Conservation (phyloP, 352 stramenopile species). For the Phytopythium cucurbitacearum region DNA sequence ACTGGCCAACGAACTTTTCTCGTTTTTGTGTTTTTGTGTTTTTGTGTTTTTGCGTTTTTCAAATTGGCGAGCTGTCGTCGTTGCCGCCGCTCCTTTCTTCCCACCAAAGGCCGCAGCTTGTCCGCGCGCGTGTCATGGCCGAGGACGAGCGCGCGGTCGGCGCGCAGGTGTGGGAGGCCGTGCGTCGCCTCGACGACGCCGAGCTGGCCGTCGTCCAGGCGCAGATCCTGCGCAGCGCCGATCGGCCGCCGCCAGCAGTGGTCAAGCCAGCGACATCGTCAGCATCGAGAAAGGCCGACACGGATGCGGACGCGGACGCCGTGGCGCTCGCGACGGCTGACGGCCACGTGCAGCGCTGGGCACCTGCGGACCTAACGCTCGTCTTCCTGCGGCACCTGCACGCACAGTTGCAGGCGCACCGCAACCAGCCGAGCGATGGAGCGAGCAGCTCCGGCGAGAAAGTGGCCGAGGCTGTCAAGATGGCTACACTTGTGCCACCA, state of each 20-base stretch:
- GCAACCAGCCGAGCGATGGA: not conserved
- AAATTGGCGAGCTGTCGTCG: too few species aligned
- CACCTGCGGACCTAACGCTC: conserved; percentile 18
- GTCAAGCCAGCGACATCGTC: conserved; percentile 5
- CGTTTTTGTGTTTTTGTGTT: too few species aligned
- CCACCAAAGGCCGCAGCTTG: too few species aligned
- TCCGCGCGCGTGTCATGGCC: not conserved
- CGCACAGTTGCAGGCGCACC: conserved; percentile 11
- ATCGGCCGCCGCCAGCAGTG: too few species aligned
- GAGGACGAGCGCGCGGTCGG: conserved; percentile 10
- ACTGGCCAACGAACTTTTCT: too few species aligned
- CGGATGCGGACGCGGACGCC: not conserved
- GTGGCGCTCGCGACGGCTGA: not conserved
- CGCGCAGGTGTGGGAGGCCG: conserved; percentile 23
- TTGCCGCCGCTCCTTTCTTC: too few species aligned
- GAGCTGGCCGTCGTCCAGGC: conserved; percentile 13
- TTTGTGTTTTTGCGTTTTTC: too few species aligned
- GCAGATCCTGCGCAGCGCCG: conserved; percentile 8
- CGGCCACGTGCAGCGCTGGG: conserved; percentile 15
- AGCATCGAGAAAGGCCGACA: not conserved
- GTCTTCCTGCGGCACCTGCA: conserved; percentile 24
- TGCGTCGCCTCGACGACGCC: conserved; percentile 21
- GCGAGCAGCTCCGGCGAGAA: conserved; percentile 3
- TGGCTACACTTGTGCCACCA: conserved; percentile 2
- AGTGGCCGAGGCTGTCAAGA: conserved; percentile 3